These are phyloP conservation scores for carrot (Daucus carota) DNA, from an alignment of 129 eudicot genomes.

Conservation along the genomic window DH1_v3.0 NC_030383.2:49137001-49137500, in stretches of 20 bases:
- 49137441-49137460: not conserved
- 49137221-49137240: constrained; percentile 81
- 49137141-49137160: constrained; percentile 23
- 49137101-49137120: not conserved
- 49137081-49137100: not conserved
- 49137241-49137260: constrained; percentile 54
- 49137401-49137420: not conserved
- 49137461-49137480: too few species aligned
- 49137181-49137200: constrained; percentile 71
- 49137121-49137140: not conserved
- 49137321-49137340: constrained; percentile 54
- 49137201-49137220: constrained; percentile 70
- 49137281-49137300: constrained; percentile 84
- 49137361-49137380: not conserved
- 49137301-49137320: constrained; percentile 66
- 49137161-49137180: constrained; percentile 96
- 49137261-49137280: constrained; percentile 85
- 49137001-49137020: not conserved
- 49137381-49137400: not conserved
- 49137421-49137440: not conserved
- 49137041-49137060: not conserved
- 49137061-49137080: not conserved
- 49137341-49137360: constrained; percentile 77
- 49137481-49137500: not conserved
- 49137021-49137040: not conserved